These are phyloP conservation scores for Rhizodiscina lignyota DNA, from an alignment of 495 filamentous ascomycete species.

Conservation along the genomic window DNA sequence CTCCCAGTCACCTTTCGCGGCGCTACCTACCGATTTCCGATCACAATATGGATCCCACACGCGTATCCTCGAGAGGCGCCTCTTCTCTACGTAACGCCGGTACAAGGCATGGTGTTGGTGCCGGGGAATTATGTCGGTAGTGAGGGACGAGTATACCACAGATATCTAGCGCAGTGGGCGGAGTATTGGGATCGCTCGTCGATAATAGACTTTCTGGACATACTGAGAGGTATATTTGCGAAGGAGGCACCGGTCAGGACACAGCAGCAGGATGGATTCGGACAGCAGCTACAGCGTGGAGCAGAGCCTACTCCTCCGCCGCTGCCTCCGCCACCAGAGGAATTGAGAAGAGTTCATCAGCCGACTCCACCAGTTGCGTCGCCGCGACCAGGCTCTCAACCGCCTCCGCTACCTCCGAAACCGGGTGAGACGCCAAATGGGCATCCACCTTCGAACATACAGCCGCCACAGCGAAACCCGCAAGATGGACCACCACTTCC, in stretches of 20 bases:
- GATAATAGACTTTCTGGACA: conserved; percentile 61
- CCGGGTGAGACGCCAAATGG: conserved; percentile 16
- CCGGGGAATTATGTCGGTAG: conserved; percentile 88
- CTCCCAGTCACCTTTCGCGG: conserved; percentile 80
- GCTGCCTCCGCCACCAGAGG: conserved; percentile 52
- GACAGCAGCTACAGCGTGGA: conserved; percentile 8
- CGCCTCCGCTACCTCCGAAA: conserved; percentile 20
- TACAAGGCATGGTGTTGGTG: conserved; percentile 73
- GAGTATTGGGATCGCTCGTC: conserved; percentile 82
- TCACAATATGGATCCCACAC: conserved; percentile 91
- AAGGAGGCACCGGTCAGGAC: conserved; percentile 86
- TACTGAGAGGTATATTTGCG: conserved; percentile 75
- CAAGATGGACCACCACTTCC: conserved; percentile 13
- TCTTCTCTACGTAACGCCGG: conserved; percentile 73
- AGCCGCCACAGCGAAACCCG: conserved; percentile 7
- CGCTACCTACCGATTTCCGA: conserved; percentile 75
- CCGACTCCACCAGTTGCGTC: conserved; percentile 11
- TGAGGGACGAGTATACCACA: conserved; percentile 91
- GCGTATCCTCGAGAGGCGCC: conserved; percentile 76
- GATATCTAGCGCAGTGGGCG: conserved; percentile 79
- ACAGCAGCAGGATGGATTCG: conserved; percentile 36
- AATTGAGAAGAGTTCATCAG: conserved; percentile 26
- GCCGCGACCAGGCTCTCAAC: conserved; percentile 21
- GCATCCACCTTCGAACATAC: too few relatives aligned
- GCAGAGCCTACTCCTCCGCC: conserved; percentile 38